Base-by-base conservation (phyloP, 106 monocot genomes). In the Dendrobium officinale region DNA sequence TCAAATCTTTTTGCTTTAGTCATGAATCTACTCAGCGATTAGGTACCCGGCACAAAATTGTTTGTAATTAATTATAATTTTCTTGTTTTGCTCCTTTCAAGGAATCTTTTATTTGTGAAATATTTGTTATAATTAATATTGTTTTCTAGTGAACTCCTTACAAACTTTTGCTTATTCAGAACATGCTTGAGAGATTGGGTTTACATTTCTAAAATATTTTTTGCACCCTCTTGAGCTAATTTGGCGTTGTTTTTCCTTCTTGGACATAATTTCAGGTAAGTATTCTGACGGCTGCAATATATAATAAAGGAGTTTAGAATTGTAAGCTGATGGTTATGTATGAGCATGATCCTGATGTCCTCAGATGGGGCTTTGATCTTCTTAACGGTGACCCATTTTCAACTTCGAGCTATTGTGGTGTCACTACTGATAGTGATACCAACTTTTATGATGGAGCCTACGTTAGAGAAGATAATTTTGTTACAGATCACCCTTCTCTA, bases 331-430 rank as follows among this genome's bases (percentile, higher is more conserved):
- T 96, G 92, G 90, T 87, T 79, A 89, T 88, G 86, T 87, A 89
- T 68, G 88, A 92, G 47, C 88, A 91, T 84, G 98, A 99, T 85
- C 85, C 93, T 80, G 91, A 95, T 80, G 85, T 87, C 47, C 78
- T 92, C 68, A 84, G 80, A 48, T 95, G 98, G 95, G 89, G 87
- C 43, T 81, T 88, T 40, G 78, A 91, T 77, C 68, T 95, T 56
- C 87, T 96, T 75, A 84, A 87, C 66, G 82, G 55, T 56, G 83
- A 89, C 68, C 91, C 89, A 84, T 91, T 79, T 82, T 75, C 89
- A 81, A 87, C 42, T 80, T 68, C 87, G 86, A 84, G 56, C 54
- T 93, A 93, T 81, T 90, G 85, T 90, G 96, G 86, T 80, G 67
- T 79, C 27, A 56, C 70, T 67, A 66, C 49, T 31, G 86, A 95